Conservation (phyloP, 2,329 filamentous ascomycete species). For the Penicillium sp. region DNA sequence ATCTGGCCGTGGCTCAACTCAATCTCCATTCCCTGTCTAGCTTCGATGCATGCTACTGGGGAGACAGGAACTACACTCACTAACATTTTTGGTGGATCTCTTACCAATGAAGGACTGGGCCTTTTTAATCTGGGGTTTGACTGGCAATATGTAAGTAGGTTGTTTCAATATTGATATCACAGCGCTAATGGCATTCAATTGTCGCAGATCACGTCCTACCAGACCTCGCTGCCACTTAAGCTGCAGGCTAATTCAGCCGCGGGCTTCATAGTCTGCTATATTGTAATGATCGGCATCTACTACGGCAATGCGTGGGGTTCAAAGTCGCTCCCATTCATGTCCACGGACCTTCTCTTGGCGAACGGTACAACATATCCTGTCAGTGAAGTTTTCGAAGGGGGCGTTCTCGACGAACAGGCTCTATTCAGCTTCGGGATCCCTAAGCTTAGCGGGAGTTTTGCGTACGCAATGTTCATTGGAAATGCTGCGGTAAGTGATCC, state of each 20-base stretch:
- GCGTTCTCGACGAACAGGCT: slow-evolving; percentile 25
- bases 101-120: slow-evolving; percentile 52
- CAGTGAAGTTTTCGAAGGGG: slow-evolving; percentile 36
- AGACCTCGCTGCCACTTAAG: slow-evolving; percentile 51
- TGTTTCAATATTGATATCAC: background rate
- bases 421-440: slow-evolving; percentile 46
- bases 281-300: slow-evolving; percentile 51
- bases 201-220: slow-evolving; percentile 50
- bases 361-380: slow-evolving; percentile 43
- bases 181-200: background rate
- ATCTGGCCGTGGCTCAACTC: slow-evolving; percentile 55
- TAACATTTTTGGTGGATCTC: slow-evolving; percentile 50
- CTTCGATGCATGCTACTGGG: slow-evolving; percentile 50
- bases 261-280: slow-evolving; percentile 49
- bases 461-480: slow-evolving; percentile 54
- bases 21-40: slow-evolving; percentile 53
- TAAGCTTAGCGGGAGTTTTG: slow-evolving; percentile 48
- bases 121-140: slow-evolving; percentile 51
- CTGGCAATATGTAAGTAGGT: slow-evolving; percentile 43
- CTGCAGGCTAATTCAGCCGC: slow-evolving; percentile 47
- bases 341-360: slow-evolving; percentile 41
- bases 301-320: slow-evolving; percentile 49
- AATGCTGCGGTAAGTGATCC: slow-evolving; percentile 49
- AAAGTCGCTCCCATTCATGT: slow-evolving; percentile 52
- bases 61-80: slow-evolving; percentile 43